These are phyloP conservation scores for Cyclanthera cordifolia DNA, from an alignment of 306 rosid genomes.

Conservation along the genomic window DNA sequence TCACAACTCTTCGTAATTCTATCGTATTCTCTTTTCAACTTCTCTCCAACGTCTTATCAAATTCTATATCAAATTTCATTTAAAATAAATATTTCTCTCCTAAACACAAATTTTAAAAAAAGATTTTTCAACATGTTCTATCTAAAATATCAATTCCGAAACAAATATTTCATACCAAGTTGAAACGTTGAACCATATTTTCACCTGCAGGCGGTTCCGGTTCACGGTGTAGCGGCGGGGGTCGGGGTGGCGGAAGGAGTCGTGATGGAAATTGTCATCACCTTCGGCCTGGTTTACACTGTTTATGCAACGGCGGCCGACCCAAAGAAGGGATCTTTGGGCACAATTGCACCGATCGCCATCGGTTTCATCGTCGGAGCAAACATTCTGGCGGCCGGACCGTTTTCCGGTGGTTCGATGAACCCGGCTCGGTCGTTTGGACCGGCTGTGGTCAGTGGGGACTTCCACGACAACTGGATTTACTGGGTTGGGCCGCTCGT, in stretches of 20 bases:
- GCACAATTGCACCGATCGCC: constrained; percentile 81
- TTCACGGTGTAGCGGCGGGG: constrained; percentile 56
- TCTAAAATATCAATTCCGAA: too few relatives aligned
- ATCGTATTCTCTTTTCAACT: too few relatives aligned
- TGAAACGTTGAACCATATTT: not conserved
- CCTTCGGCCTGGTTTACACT: constrained; percentile 79
- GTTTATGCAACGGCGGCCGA: constrained; percentile 94
- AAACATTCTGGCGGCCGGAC: constrained; percentile 82
- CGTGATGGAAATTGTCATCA: constrained; percentile 54
- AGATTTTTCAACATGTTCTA: too few relatives aligned
- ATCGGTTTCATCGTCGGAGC: constrained; percentile 87
- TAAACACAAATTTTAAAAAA: too few relatives aligned
- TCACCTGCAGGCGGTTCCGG: constrained; percentile 41
- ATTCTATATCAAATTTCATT: too few relatives aligned
- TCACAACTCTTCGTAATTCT: too few relatives aligned
- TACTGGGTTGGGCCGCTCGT: constrained; percentile 83
- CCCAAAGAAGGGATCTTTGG: constrained; percentile 69
- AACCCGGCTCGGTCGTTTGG: constrained; percentile 90
- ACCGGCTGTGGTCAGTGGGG: constrained; percentile 73
- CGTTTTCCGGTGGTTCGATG: constrained; percentile 91
- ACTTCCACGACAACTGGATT: constrained; percentile 72
- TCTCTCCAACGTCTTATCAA: too few relatives aligned
- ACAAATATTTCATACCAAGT: too few relatives aligned
- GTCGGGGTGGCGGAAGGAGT: constrained; percentile 62
- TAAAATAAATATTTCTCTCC: too few relatives aligned